Conservation (phyloP, 1,139 yeast species). For the Saccharomyces hybrid region DNA sequence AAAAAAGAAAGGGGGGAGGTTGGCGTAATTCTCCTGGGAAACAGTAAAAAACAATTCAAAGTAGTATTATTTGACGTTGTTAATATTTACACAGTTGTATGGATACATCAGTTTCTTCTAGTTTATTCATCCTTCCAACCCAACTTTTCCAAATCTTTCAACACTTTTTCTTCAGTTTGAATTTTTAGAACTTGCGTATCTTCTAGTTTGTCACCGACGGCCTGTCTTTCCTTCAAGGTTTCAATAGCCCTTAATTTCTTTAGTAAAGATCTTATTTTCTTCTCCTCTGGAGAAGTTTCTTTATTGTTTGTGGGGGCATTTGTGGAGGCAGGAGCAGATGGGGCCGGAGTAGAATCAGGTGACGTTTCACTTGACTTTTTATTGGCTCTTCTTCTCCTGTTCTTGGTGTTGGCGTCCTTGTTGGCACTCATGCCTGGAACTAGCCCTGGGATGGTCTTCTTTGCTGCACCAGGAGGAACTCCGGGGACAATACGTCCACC, state of each 20-base stretch:
- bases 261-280: conserved; percentile 80
- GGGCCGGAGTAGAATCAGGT: conserved; percentile 24
- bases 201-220: conserved; percentile 76
- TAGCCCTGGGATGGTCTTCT: conserved; percentile 18
- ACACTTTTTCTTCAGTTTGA: conserved; percentile 71
- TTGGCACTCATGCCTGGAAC: conserved; percentile 33
- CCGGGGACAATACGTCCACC: conserved; percentile 33
- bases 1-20: not conserved
- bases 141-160: conserved; percentile 59
- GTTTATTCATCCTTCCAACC: conserved; percentile 51
- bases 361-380: conserved; percentile 37
- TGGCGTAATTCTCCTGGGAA: not conserved
- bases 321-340: conserved; percentile 12
- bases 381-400: conserved; percentile 73
- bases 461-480: conserved; percentile 9
- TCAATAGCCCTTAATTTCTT: conserved; percentile 94
- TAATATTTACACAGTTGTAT: conserved; percentile 1
- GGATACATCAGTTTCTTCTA: not conserved
- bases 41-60: not conserved
- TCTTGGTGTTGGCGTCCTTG: conserved; percentile 55
- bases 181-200: conserved; percentile 90
- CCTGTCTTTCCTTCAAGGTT: conserved; percentile 77
- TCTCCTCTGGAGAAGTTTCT: conserved; percentile 53
- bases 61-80: not conserved
- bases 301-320: conserved; percentile 10